These are phyloP conservation scores for Paralagenidium karlingii DNA, from an alignment of 352 stramenopile genomes.

Conservation along the genomic window DNA sequence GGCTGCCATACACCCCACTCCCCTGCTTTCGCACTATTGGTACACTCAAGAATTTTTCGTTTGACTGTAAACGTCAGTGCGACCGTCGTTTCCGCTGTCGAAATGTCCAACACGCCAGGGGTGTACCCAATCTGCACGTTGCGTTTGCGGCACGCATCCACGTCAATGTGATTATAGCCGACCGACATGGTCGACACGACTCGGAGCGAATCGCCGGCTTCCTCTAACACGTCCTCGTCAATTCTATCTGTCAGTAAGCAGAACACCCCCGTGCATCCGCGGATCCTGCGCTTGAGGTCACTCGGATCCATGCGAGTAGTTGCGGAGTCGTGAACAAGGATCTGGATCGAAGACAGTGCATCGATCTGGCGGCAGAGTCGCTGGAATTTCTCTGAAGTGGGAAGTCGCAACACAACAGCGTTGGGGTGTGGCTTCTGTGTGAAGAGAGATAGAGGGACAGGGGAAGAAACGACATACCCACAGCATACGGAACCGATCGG, in stretches of 20 bases:
- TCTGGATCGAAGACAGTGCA: constrained; percentile 13
- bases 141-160: constrained; percentile 47
- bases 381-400: constrained; percentile 19
- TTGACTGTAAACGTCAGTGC: constrained; percentile 58
- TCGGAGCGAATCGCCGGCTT: constrained; percentile 33
- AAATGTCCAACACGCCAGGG: constrained; percentile 71
- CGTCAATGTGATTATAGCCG: constrained; percentile 85
- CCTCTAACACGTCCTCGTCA: constrained; percentile 47
- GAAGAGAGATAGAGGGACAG: background rate
- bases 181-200: constrained; percentile 83
- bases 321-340: constrained; percentile 8
- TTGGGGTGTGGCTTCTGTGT: background rate
- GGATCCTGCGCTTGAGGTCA: constrained; percentile 30
- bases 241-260: constrained; percentile 62
- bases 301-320: constrained; percentile 20
- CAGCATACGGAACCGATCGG: constrained; percentile 49
- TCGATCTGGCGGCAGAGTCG: constrained; percentile 7
- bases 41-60: constrained; percentile 43
- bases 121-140: constrained; percentile 77
- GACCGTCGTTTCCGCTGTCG: constrained; percentile 61
- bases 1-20: constrained; percentile 70
- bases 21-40: constrained; percentile 56
- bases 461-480: constrained; percentile 19
- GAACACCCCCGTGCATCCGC: constrained; percentile 37
- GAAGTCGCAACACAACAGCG: no score